Conservation (phyloP, 305 asterid species). For the Lippia alba region DNA sequence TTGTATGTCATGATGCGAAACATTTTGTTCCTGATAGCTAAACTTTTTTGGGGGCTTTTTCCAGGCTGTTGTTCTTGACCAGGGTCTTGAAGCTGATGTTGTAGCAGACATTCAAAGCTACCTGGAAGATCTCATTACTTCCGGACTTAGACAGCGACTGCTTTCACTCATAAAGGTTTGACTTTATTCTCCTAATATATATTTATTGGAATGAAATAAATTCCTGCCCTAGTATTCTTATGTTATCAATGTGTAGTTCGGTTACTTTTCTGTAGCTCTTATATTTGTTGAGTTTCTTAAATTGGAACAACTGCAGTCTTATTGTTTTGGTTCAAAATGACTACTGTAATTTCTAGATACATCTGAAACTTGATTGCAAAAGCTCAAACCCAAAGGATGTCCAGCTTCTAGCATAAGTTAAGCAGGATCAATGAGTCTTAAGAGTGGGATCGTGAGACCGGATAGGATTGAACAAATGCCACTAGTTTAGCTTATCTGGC, state of each 20-base stretch:
- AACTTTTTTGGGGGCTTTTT: constrained; percentile 29
- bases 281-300: constrained; percentile 14
- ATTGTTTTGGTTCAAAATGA: constrained; percentile 14
- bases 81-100: constrained; percentile 82
- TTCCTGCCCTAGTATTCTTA: constrained; percentile 14
- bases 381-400: constrained; percentile 9
- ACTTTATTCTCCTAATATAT: constrained; percentile 26
- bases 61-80: constrained; percentile 97
- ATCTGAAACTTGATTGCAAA: constrained; percentile 21
- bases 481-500: not conserved
- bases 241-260: constrained; percentile 17
- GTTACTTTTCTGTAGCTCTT: constrained; percentile 10
- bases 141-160: constrained; percentile 80
- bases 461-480: not conserved
- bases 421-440: not conserved
- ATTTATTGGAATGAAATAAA: constrained; percentile 28
- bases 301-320: constrained; percentile 17
- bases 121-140: constrained; percentile 72
- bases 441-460: not conserved
- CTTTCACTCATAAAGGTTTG: constrained; percentile 80
- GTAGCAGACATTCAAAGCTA: constrained; percentile 71
- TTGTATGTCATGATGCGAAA: constrained; percentile 27
- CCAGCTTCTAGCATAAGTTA: constrained; percentile 26
- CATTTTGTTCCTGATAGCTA: constrained; percentile 15
- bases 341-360: constrained; percentile 21